These are phyloP conservation scores for Pseudopithomyces chartarum DNA, from an alignment of 2,329 filamentous ascomycete genomes.

Conservation along the genomic window DNA sequence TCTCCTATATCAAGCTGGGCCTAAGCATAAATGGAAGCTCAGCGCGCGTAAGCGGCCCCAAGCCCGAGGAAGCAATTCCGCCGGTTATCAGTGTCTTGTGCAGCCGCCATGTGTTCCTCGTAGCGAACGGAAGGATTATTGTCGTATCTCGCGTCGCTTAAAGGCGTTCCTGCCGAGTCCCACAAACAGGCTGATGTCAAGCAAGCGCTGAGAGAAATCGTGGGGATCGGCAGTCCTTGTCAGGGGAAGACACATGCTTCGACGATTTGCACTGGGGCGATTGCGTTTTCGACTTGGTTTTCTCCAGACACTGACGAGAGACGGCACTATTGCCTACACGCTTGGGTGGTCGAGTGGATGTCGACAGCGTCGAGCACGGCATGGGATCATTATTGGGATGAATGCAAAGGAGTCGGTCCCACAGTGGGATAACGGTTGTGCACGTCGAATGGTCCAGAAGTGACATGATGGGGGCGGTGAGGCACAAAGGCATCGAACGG, in stretches of 20 bases:
- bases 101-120: not conserved
- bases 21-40: not conserved
- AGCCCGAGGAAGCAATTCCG: not conserved
- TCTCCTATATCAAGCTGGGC: not conserved
- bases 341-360: not conserved
- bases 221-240: slow-evolving; percentile 13
- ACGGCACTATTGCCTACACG: too few relatives aligned
- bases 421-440: slow-evolving; percentile 1
- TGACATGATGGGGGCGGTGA: not conserved
- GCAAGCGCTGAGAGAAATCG: slow-evolving; percentile 13
- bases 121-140: slow-evolving; percentile 7
- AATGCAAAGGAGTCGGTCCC: not conserved
- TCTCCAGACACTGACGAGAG: not conserved
- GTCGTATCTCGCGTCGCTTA: slow-evolving; percentile 6
- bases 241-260: slow-evolving; percentile 12
- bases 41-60: not conserved
- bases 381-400: not conserved
- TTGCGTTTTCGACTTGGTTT: not conserved
- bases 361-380: not conserved
- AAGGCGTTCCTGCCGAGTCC: not conserved
- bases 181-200: slow-evolving; percentile 20
- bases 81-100: not conserved
- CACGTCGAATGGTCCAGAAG: slow-evolving; percentile 5
- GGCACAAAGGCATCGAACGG: slow-evolving; percentile 1
- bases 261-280: slow-evolving; percentile 9